Percentiles rank a stretch among this genome's conserved stretches.
Evolutionary conservation across 2,329 filamentous ascomycete species (phyloP).

Genomic region (Fusarium sp.): DNA sequence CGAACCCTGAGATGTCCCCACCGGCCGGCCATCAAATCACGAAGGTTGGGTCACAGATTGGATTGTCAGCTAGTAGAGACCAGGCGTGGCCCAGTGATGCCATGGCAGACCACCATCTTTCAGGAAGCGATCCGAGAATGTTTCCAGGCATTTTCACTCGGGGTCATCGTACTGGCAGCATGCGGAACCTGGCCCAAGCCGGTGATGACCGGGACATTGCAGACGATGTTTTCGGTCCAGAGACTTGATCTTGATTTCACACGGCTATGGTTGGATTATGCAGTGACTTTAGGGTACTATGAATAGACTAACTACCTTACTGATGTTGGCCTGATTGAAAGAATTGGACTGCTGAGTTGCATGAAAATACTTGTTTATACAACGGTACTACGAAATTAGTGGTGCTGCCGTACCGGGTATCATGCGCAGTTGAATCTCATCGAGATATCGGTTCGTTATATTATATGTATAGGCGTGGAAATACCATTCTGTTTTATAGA

Average conservation of each 20-base stretch:
- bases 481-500: not conserved
- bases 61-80: slow-evolving; percentile 47
- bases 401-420: not conserved
- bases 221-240: slow-evolving; percentile 36
- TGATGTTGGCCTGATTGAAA: slow-evolving; percentile 1
- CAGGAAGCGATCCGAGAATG: slow-evolving; percentile 73
- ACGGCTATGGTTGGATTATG: not conserved
- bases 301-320: slow-evolving; percentile 2
- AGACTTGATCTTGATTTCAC: slow-evolving; percentile 25
- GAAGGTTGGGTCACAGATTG: slow-evolving; percentile 38
- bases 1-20: slow-evolving; percentile 25
- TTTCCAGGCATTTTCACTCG: slow-evolving; percentile 77
- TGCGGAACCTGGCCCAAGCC: slow-evolving; percentile 47
- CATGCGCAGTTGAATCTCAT: not conserved
- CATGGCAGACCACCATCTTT: slow-evolving; percentile 61
- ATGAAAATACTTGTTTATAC: not conserved
- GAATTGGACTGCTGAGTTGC: not conserved
- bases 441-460: not conserved
- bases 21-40: slow-evolving; percentile 21
- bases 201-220: slow-evolving; percentile 38
- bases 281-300: not conserved
- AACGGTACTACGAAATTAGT: not conserved
- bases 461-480: not conserved
- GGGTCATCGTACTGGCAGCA: slow-evolving; percentile 58
- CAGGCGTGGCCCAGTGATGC: slow-evolving; percentile 54